Evolutionary conservation across 164 flowering plant genomes (phyloP), one percentile per base, ranked within the genome.

Genomic region (Vitis rotundifolia): DNA sequence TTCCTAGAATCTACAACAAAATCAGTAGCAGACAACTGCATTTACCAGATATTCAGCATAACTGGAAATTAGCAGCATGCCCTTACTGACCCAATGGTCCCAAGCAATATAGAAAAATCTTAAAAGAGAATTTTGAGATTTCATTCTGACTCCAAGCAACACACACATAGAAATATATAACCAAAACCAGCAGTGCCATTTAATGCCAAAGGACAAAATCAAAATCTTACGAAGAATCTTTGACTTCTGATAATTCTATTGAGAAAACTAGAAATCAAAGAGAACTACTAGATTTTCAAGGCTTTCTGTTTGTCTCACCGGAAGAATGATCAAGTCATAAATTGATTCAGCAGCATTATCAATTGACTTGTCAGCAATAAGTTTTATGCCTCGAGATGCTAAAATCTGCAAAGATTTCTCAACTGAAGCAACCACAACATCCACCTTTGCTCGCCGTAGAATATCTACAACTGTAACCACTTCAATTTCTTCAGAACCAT

Each of bases 401-500:
- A 76, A 71, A 64, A 96, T 78, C 70, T 84, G 81, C 65, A 76
- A 2, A 57, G 93, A 84, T 74, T 77, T 91, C 76, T 90, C 98
- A 44, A 93, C 85, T 55, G 98, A 93, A 74, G 97, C 99, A 74
- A 96, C 78, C 60, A 81, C 80, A 47, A 89, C 98, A 78, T 90
- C 76, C 53, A 83, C 88, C 50, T 88, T 91, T 37, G 98, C 97
- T 78, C 98, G 84, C 74, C 97, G 72, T 59, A 96, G 76, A 79
- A 96, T 81, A 75, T 96, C 98, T 16, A 81, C 79, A 28, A 91
- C 50, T 13, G 86, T 85, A 47, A 90, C 89, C 63, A 90, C 79
- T 87, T 93, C 97, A 80, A 90, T 88, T 73, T 82, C 98, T 78
- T 93, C 92, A 18, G 82, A 87, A 44, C 99, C 99, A 84, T 89